phyloP scores from a whole-genome alignment of 2,329 filamentous ascomycete genomes.

The Hypoxylon sp. region DNA sequence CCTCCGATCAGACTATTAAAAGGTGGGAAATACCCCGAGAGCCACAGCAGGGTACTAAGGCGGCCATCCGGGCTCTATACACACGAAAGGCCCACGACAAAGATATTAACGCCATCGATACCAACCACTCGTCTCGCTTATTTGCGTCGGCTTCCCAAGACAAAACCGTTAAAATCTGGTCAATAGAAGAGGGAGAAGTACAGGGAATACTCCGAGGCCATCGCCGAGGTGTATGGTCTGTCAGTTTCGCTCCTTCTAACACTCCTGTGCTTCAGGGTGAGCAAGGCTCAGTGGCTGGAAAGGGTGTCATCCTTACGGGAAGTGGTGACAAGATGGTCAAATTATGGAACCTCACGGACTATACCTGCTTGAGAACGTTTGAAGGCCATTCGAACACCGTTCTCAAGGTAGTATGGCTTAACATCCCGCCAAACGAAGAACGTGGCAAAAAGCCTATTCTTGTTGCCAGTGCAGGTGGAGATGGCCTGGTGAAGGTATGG shows the following conservation, averaged over 20 bases:
- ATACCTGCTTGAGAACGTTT: slow-evolving; percentile 92
- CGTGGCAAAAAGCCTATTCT: slow-evolving; percentile 74
- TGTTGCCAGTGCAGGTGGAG: slow-evolving; percentile 89
- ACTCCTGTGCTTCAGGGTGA: slow-evolving; percentile 82
- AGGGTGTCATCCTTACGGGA: slow-evolving; percentile 88
- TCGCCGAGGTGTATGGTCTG: slow-evolving; percentile 95
- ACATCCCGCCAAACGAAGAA: slow-evolving; percentile 64
- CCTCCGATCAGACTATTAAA: slow-evolving; percentile 95
- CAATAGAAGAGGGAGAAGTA: slow-evolving; percentile 88
- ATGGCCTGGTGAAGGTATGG: slow-evolving; percentile 98
- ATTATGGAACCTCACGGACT: slow-evolving; percentile 93
- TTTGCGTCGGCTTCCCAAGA: slow-evolving; percentile 98
- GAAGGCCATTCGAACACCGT: slow-evolving; percentile 98
- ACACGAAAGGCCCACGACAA: slow-evolving; percentile 98
- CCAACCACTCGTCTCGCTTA: slow-evolving; percentile 79
- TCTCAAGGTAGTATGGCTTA: slow-evolving; percentile 92
- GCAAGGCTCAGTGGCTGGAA: slow-evolving; percentile 79
- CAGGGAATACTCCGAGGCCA: slow-evolving; percentile 94
- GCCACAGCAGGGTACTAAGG: slow-evolving; percentile 63
- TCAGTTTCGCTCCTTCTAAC: slow-evolving; percentile 86
- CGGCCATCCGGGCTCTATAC: slow-evolving; percentile 77
- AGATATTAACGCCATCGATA: slow-evolving; percentile 95
- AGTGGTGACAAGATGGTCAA: slow-evolving; percentile 97
- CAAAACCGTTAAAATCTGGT: slow-evolving; percentile 97
- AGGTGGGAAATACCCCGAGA: slow-evolving; percentile 85